Evolutionary conservation across 148 eudicot genomes (phyloP).

Genomic region (Rhododendron simsii): DNA sequence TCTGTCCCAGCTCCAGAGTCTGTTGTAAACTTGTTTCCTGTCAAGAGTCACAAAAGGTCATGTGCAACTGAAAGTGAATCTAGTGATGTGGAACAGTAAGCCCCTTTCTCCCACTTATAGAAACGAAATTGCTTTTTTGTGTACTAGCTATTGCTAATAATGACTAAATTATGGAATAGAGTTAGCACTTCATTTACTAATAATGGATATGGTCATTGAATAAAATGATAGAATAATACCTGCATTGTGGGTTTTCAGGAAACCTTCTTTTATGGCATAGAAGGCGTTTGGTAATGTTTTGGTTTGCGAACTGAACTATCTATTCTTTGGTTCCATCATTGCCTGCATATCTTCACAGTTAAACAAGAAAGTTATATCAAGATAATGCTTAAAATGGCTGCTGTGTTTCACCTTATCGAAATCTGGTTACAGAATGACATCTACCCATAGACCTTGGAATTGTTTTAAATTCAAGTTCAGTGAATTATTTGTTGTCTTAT

Average conservation of each 20-base stretch:
- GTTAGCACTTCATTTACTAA: not conserved
- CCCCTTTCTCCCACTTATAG: not conserved
- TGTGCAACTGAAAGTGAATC: slow-evolving; percentile 32
- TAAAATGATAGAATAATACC: not conserved
- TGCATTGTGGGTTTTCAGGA: not conserved
- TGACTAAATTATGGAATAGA: not conserved
- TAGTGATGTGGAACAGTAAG: slow-evolving; percentile 76
- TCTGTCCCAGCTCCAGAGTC: slow-evolving; percentile 75
- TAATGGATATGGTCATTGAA: not conserved
- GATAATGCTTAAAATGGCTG: not conserved
- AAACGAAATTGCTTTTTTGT: not conserved
- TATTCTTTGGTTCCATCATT: not conserved
- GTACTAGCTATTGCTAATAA: not conserved
- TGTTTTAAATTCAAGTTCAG: not conserved
- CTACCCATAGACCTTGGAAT: not conserved
- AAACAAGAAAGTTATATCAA: not conserved
- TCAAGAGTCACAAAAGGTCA: slow-evolving; percentile 40
- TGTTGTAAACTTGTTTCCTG: slow-evolving; percentile 70
- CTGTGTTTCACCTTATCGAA: not conserved
- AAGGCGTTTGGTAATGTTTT: not conserved
- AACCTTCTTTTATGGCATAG: not conserved
- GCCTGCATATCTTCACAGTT: not conserved
- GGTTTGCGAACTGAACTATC: not conserved
- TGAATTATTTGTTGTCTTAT: not conserved
- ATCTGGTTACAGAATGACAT: not conserved